Conservation (phyloP, 2,329 filamentous ascomycete genomes). For the Phaeosphaeriaceae sp. region DNA sequence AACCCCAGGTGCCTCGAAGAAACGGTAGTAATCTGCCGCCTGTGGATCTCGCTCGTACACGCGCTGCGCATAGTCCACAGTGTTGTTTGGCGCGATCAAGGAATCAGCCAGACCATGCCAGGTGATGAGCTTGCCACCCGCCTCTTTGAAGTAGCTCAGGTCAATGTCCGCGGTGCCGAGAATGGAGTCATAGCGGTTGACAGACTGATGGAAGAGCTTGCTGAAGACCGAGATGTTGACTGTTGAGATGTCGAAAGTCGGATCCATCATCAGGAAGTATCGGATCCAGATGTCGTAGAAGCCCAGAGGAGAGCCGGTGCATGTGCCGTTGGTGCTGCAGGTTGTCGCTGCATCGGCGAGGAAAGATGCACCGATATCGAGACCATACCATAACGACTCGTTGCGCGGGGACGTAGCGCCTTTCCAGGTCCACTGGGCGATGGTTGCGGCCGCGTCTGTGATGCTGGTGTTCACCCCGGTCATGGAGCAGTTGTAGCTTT, state of each 20-base stretch:
- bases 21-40: constrained; percentile 29
- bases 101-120: constrained; percentile 28
- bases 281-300: neutral
- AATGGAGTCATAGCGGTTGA: constrained; percentile 18
- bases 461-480: constrained; percentile 3
- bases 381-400: constrained; percentile 19
- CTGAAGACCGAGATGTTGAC: constrained; percentile 12
- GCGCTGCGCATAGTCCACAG: constrained; percentile 17
- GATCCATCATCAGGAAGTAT: neutral
- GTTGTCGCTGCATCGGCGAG: neutral
- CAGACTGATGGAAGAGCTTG: constrained; percentile 9
- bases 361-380: constrained; percentile 14
- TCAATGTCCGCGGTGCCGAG: constrained; percentile 17
- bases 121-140: constrained; percentile 28
- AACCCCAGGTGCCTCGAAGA: constrained; percentile 43
- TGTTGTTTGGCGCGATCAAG: constrained; percentile 18
- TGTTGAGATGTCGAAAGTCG: constrained; percentile 4
- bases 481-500: neutral
- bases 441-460: constrained; percentile 11
- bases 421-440: constrained; percentile 19
- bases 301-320: constrained; percentile 14
- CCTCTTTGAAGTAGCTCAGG: constrained; percentile 16
- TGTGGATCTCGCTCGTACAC: constrained; percentile 18
- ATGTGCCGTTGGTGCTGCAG: constrained; percentile 10
- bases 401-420: constrained; percentile 13